phyloP scores from a whole-genome alignment of 345 rosid species.

The Erysimum cheiranthoides region DNA sequence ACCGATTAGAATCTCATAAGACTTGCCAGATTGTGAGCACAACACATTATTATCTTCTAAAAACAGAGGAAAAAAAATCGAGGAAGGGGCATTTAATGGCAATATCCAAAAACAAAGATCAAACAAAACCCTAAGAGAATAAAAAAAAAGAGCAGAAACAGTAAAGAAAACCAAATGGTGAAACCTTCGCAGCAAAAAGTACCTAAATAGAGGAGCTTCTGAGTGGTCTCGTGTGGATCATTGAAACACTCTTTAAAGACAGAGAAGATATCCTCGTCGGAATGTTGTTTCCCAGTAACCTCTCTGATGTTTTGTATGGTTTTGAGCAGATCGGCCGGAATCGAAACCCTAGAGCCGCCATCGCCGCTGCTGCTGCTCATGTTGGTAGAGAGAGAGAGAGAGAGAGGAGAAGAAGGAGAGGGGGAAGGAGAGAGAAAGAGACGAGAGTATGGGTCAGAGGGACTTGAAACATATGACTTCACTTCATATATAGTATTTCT shows the following conservation, averaged over 20 bases:
- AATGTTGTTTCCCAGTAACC: slow-evolving; percentile 75
- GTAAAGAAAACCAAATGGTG: not conserved
- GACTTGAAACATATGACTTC: slow-evolving; percentile 14
- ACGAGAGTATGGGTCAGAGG: not conserved
- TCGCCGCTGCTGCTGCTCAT: slow-evolving; percentile 61
- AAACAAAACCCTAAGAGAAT: slow-evolving; percentile 19
- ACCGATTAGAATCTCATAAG: slow-evolving; percentile 2
- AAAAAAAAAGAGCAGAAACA: not conserved
- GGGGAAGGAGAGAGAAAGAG: slow-evolving; percentile 16
- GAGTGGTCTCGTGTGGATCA: slow-evolving; percentile 89
- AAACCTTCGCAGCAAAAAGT: not conserved
- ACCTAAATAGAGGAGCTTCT: slow-evolving; percentile 82
- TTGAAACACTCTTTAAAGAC: slow-evolving; percentile 67
- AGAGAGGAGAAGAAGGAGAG: not conserved
- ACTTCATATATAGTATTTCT: not conserved
- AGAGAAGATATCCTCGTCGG: slow-evolving; percentile 80
- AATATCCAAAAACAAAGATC: slow-evolving; percentile 7
- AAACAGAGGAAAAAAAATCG: slow-evolving; percentile 15
- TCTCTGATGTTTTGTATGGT: slow-evolving; percentile 78
- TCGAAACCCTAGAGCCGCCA: slow-evolving; percentile 58
- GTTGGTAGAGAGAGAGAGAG: slow-evolving; percentile 26
- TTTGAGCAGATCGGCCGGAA: slow-evolving; percentile 57
- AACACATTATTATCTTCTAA: not conserved
- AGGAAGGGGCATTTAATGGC: not conserved
- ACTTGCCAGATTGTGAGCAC: not conserved